These are phyloP conservation scores for Quaeritorhiza haematococci DNA, from an alignment of 371 early-diverging fungal genomes.

Conservation along the genomic window DNA sequence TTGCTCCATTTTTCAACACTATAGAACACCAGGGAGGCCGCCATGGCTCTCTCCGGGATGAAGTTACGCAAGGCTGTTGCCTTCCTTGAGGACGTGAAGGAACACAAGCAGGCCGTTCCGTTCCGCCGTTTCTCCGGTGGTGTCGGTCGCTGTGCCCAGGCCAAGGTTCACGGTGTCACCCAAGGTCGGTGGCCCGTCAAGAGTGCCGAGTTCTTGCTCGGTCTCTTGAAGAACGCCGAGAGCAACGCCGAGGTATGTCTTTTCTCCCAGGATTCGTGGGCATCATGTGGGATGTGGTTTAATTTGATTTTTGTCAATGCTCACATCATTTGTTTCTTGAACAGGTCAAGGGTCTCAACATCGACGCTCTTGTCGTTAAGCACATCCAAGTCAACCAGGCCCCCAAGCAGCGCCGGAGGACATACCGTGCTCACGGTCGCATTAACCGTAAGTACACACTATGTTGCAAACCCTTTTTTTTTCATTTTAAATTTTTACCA, in stretches of 20 bases:
- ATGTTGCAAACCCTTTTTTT: neutral
- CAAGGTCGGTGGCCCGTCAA: conserved; percentile 99
- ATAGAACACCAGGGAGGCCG: conserved; percentile 99
- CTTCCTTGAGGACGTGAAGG: conserved; percentile 94
- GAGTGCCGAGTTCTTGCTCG: conserved; percentile 87
- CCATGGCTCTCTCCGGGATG: conserved; percentile 91
- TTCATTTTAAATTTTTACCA: neutral
- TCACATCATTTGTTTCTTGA: conserved; percentile 11
- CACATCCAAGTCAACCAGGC: conserved; percentile 99
- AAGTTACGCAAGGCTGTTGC: conserved; percentile 89
- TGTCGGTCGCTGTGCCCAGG: conserved; percentile 97
- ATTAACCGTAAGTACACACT: conserved; percentile 61
- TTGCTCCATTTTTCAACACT: conserved; percentile 65
- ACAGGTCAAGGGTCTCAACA: conserved; percentile 83
- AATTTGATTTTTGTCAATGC: neutral
- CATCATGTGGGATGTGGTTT: neutral
- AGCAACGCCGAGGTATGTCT: conserved; percentile 82
- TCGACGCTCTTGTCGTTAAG: conserved; percentile 81
- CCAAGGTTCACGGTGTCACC: conserved; percentile 88
- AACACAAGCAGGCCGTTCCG: conserved; percentile 96
- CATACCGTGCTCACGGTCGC: conserved; percentile 99
- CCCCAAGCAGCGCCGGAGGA: conserved; percentile 96
- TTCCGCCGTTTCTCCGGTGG: conserved; percentile 98
- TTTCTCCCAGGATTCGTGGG: neutral
- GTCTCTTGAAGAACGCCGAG: conserved; percentile 95